Evolutionary conservation across 2,329 filamentous ascomycete species (phyloP), one percentile per base, ranked within the genome.

Genomic region (Epicoccum nigrum): DNA sequence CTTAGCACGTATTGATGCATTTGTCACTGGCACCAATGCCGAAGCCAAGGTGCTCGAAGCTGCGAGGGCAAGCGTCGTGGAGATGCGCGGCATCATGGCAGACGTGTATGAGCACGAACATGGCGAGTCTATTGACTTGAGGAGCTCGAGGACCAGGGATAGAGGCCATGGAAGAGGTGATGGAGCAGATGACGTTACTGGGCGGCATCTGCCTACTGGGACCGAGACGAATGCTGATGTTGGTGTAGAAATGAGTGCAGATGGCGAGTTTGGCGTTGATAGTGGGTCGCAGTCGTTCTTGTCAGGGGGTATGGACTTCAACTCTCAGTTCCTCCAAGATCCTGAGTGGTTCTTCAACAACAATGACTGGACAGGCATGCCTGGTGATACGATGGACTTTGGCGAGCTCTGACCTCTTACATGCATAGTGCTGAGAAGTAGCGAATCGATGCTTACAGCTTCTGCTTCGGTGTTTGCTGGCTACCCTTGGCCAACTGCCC

Each of bases 1-100:
- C 1, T 38, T 64, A 11, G 63, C 65, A 1, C 60, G 63, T 21
- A 59, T 70, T 47, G 61, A 70, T 16, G 65, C 64, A 1, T 13
- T 70, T 0, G 48, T 56, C 1, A 37, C 56, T 0, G 54, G 57
- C 4, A 35, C 28, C 4, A 55, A 69, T 13, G 31, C 56, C 1
- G 59, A 66, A 15, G 41, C 12, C 4, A 59, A 55, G 11, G 58
- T 68, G 0, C 52, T 68, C 0, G 52, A 50, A 16, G 59, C 63
- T 28, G 65, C 65, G 3, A 65, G 60, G 32, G 27, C 20, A 5
- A 44, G 49, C 0, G 50, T 65, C 4, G 31, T 13, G n/a, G 54
- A 62, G 12, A 55, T 53, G 9, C 45, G 48, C 4, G 8, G 35
- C 7, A 42, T 66, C 12, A 58, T 69, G 32, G 45, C 51, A 4